Evolutionary conservation across 2,329 filamentous ascomycete genomes (phyloP), one percentile per base, ranked within the genome.

Genomic region (Bipolaris gigantea): DNA sequence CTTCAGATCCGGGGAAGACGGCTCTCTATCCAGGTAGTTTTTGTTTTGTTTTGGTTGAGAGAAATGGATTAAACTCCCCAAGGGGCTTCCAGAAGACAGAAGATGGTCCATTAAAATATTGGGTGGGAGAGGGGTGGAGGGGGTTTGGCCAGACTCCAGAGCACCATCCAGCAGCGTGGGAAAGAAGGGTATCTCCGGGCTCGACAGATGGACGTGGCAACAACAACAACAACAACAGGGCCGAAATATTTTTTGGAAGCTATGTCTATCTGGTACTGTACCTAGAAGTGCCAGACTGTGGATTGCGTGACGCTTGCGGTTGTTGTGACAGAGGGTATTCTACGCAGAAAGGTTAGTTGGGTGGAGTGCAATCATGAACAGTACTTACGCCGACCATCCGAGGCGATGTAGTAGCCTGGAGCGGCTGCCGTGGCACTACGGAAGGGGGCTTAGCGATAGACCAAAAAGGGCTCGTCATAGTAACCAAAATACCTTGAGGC

Each of bases 401-500:
- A 73, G 54, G 70, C 71, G 52, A 71, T 70, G 61, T 73, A 73
- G 57, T 71, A 73, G 49, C 71, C 70, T 53, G 70, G 69, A 32
- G 64, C 62, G 55, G 67, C 62, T 53, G 63, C 62, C 56, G 66
- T 41, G 64, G 64, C 47, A 69, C 69, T 73, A 66, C 52, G 54
- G 54, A 63, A 53, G 54, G 64, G 68, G 9, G 66, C 67, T 75
- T 74, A 75, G 73, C 68, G 69, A 71, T 72, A 73, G 59, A 71
- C 73, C 72, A 73, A 72, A 71, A 61, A 74, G 43, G 60, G 57
- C 44, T 69, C 65, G 64, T 73, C 66, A 60, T 60, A 70, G 56
- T 73, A 72, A 63, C 73, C 71, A 72, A 75, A 76, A 75, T 76
- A 76, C 74, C 74, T 76, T 69, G 72, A 67, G 57, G 65, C 56